Base-by-base conservation (phyloP, 176 grass and related monocot species). In the Stipa capillata region DNA sequence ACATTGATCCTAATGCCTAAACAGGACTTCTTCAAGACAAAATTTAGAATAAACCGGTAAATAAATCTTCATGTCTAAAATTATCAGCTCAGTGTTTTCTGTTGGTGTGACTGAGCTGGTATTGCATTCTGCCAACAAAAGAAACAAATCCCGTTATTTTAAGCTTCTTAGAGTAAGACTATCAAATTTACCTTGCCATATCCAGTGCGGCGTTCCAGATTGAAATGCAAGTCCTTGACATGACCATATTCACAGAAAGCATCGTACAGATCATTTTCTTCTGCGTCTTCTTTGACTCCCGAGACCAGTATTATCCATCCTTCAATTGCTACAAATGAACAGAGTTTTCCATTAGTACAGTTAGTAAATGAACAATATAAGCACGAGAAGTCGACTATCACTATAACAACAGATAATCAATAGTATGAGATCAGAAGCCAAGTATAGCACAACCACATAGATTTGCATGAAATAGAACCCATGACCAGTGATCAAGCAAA, bases 221-320 rank as follows among this genome's bases (percentile, higher is more conserved):
- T 90, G 13, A 87, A 47, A 87, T 90, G 88, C 67, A 90, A 79
- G 69, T 75, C 80, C 60, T 87, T 90, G 58, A 87, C 73, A 68
- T 69, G 67, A 64, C 84, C 88, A 83, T 76, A 90, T 62, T 90
- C 88, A 76, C 84, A 67, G 54, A 90, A 87, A 80, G 64, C 61
- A 44, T 90, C 66, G 10, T 90, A 66, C 51, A 90, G 44, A 76
- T 90, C 88, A 63, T 24, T 56, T 86, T 90, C 80, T 87, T 80
- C 84, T 0, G 29, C 84, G 8, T 90, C 88, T 34, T 90, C 88
- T 74, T 90, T 86, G 54, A 90, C 84, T 53, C 88, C 88, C 14
- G 74, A 69, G 45, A 87, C 75, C 61, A 90, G 52, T 71, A 90
- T 31, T 74, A 78, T 83, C 88, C 88, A 90, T 69, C 88, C 84